Percentiles rank a stretch among this genome's conserved stretches.
Evolutionary conservation across 2,329 filamentous ascomycete genomes (phyloP).

Genomic region (Cladosporium cucumerinum): DNA sequence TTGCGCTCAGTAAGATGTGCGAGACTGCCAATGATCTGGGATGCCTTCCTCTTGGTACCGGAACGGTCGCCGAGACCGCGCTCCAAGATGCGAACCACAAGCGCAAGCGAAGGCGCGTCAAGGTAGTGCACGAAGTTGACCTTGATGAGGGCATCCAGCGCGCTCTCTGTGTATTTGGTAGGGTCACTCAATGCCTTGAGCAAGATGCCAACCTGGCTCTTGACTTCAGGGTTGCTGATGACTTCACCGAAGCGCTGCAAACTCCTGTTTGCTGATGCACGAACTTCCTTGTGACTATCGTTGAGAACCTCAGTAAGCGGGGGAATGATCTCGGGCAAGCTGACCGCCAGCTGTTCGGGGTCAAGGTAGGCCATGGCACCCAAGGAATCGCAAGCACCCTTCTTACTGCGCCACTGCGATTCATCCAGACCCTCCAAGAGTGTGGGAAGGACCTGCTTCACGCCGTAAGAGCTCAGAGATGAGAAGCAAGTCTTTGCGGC

Average conservation of each 20-base stretch:
- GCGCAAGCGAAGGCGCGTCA: constrained; percentile 90
- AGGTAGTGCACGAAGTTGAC: constrained; percentile 98
- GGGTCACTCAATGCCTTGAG: constrained; percentile 96
- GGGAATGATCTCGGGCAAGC: constrained; percentile 93
- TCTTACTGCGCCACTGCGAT: constrained; percentile 96
- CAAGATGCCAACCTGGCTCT: constrained; percentile 82
- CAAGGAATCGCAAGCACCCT: constrained; percentile 91
- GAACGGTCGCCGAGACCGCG: constrained; percentile 88
- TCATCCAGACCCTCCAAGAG: constrained; percentile 90
- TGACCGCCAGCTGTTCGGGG: constrained; percentile 87
- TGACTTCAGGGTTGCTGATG: constrained; percentile 96
- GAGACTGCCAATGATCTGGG: constrained; percentile 95
- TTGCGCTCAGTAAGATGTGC: constrained; percentile 96
- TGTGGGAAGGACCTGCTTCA: constrained; percentile 89
- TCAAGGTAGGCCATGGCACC: constrained; percentile 99
- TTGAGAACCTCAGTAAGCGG: constrained; percentile 91
- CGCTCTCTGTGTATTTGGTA: constrained; percentile 94
- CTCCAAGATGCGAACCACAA: constrained; percentile 93
- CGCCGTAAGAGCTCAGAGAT: constrained; percentile 89
- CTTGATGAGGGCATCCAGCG: constrained; percentile 90
- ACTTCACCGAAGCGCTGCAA: constrained; percentile 98
- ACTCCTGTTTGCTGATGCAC: constrained; percentile 86
- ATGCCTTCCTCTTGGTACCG: constrained; percentile 90
- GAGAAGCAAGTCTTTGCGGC: constrained; percentile 93
- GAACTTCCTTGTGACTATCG: constrained; percentile 97